Evolutionary conservation across 352 stramenopile species (phyloP).

Genomic region (Pythium aristosporum): DNA sequence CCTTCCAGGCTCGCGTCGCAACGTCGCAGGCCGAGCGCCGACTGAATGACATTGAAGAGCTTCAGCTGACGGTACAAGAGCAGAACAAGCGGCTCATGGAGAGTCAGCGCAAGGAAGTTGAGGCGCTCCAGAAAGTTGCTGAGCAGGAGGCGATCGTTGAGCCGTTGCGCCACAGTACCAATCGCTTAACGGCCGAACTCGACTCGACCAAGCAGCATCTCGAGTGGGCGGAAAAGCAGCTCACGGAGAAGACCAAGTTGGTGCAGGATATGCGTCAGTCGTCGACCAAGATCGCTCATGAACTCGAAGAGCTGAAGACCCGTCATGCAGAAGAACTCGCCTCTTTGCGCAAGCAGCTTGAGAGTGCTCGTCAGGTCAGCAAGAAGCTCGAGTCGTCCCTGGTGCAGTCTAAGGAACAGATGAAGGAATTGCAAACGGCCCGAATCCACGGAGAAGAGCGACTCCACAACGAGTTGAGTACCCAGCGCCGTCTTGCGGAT

Average conservation of each 20-base stretch:
- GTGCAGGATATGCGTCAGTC: conserved; percentile 61
- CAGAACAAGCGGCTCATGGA: conserved; percentile 55
- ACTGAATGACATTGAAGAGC: conserved; percentile 55
- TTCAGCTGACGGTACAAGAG: conserved; percentile 58
- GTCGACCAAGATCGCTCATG: conserved; percentile 49
- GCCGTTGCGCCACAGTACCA: conserved; percentile 45
- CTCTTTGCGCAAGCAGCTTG: conserved; percentile 39
- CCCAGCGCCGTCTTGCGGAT: conserved; percentile 64
- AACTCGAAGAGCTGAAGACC: conserved; percentile 59
- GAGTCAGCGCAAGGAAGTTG: conserved; percentile 58
- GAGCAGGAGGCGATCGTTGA: conserved; percentile 64
- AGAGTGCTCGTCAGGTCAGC: conserved; percentile 51
- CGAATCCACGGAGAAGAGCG: conserved; percentile 64
- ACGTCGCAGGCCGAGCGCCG: conserved; percentile 59
- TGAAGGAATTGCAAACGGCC: conserved; percentile 63
- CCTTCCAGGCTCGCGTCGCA: conserved; percentile 44
- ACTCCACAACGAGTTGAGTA: conserved; percentile 63
- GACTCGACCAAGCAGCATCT: conserved; percentile 52
- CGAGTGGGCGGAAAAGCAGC: conserved; percentile 66
- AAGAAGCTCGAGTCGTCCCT: conserved; percentile 69
- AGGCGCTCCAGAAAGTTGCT: conserved; percentile 53
- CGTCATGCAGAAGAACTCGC: conserved; percentile 20
- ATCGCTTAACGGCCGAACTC: conserved; percentile 54
- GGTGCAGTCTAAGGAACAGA: conserved; percentile 61
- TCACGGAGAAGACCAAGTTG: conserved; percentile 63